Evolutionary conservation across 345 rosid genomes (phyloP).

Genomic region (Draba incana): DNA sequence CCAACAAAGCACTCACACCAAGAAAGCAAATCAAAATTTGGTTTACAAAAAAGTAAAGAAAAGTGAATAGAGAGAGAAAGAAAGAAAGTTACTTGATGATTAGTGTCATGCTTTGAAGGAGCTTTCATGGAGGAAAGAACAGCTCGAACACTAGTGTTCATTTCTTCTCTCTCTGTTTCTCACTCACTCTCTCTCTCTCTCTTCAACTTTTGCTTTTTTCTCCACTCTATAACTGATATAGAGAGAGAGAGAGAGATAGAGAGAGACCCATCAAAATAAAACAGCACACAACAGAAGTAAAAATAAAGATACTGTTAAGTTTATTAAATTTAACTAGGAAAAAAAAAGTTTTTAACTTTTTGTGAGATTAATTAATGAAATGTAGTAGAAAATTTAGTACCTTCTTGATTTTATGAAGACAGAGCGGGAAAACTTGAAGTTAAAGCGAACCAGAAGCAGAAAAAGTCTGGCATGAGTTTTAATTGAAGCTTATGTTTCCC

Average conservation of each 20-base stretch:
- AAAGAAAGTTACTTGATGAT: constrained; percentile 53
- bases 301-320: constrained; percentile 25
- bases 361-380: background rate
- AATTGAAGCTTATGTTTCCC: constrained; percentile 30
- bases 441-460: constrained; percentile 53
- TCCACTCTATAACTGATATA: constrained; percentile 36
- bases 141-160: constrained; percentile 76
- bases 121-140: constrained; percentile 71
- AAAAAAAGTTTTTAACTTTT: background rate
- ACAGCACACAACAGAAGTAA: constrained; percentile 41
- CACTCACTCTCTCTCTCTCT: constrained; percentile 31
- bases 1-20: constrained; percentile 13
- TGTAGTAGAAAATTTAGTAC: constrained; percentile 12
- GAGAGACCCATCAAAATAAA: constrained; percentile 31
- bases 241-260: constrained; percentile 22
- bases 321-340: background rate
- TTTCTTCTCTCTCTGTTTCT: constrained; percentile 40
- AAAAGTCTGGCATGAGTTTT: constrained; percentile 33
- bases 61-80: constrained; percentile 1
- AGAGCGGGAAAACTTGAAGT: constrained; percentile 76
- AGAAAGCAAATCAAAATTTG: constrained; percentile 20
- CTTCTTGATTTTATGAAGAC: constrained; percentile 11
- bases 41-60: constrained; percentile 14
- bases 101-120: constrained; percentile 55
- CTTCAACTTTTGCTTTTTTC: constrained; percentile 34